Percentiles rank a stretch among this genome's conserved stretches.
Conservation (phyloP, 2,329 filamentous ascomycete species). For the Colletotrichum gigasporum region DNA sequence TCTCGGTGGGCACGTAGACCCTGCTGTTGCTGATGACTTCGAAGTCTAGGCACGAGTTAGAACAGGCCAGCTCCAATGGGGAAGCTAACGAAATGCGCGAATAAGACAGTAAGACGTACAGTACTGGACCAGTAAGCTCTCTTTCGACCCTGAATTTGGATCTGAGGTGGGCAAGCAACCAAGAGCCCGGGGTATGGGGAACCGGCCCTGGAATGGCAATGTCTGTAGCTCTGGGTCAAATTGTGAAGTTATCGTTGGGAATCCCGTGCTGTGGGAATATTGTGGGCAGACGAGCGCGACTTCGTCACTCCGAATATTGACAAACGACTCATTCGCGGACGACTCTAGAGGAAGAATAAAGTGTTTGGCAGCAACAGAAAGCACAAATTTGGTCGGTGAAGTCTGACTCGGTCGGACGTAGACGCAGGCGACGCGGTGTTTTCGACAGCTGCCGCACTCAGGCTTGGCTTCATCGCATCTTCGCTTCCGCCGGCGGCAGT, state of each 20-base stretch:
- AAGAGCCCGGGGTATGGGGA: background rate
- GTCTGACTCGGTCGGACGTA: background rate
- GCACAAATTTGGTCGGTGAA: background rate
- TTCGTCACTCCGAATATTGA: constrained; percentile 3
- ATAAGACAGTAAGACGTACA: constrained; percentile 10
- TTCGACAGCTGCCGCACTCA: background rate
- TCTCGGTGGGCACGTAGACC: constrained; percentile 3
- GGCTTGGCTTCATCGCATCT: constrained; percentile 5
- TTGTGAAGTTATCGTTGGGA: no score
- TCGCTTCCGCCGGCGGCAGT: constrained; percentile 10
- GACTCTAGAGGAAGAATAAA: background rate
- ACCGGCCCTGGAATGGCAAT: background rate
- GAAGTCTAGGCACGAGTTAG: background rate
- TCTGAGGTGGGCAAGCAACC: background rate
- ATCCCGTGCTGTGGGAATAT: background rate
- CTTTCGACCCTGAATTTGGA: background rate
- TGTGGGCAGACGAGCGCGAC: constrained; percentile 7
- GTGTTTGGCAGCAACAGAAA: background rate
- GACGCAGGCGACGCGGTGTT: background rate
- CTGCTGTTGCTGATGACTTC: constrained; percentile 15
- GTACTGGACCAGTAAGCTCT: constrained; percentile 5
- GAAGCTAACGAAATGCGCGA: no score
- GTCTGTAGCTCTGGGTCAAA: background rate
- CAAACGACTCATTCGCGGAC: background rate
- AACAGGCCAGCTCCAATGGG: background rate